These are phyloP conservation scores for Croton setiger DNA, from an alignment of 441 rosid genomes.

Conservation along the genomic window DNA sequence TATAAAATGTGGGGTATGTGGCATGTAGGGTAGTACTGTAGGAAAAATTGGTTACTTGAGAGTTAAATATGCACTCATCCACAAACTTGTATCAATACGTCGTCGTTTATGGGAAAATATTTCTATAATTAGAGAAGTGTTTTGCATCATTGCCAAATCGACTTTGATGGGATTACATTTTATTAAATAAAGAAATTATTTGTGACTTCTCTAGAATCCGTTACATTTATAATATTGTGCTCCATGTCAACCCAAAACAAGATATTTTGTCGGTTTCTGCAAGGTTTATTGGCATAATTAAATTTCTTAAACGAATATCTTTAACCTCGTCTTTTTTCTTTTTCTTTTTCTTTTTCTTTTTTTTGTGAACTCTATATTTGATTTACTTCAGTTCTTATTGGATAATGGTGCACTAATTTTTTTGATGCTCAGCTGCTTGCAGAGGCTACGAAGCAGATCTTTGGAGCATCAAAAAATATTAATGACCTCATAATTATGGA, in stretches of 20 bases:
- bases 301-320: constrained; percentile 1
- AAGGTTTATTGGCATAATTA: background rate
- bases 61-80: background rate
- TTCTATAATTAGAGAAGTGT: background rate
- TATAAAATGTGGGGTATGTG: background rate
- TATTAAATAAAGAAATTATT: background rate
- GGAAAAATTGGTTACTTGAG: background rate
- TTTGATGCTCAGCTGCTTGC: constrained; percentile 57
- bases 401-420: constrained; percentile 30
- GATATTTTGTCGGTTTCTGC: background rate
- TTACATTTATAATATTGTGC: background rate
- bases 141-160: background rate
- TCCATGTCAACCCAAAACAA: background rate
- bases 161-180: background rate
- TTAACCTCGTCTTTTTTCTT: background rate
- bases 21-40: background rate
- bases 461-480: constrained; percentile 34
- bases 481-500: constrained; percentile 28
- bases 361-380: background rate
- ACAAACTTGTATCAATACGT: background rate
- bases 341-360: too few species aligned
- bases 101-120: background rate
- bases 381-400: constrained; percentile 4
- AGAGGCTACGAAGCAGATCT: constrained; percentile 52
- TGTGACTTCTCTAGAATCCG: background rate